Base-by-base conservation (phyloP, 1,284 basidiomycete genomes). In the Meira miltonrushii region DNA sequence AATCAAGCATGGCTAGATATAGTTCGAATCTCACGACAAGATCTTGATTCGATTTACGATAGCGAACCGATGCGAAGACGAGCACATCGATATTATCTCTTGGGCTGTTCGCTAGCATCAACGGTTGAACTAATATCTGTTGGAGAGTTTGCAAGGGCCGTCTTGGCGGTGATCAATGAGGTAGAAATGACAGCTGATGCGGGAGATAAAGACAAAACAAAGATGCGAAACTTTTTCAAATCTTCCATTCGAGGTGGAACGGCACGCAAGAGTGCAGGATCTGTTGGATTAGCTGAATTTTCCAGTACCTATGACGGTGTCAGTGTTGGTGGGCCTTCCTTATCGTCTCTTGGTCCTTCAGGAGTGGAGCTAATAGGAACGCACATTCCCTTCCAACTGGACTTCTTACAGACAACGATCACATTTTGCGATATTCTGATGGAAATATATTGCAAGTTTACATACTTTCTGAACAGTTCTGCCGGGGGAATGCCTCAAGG, bases 401-500 rank as follows among this genome's bases (percentile, higher is more conserved):
- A 73, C 58, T 73, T 67, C 23, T 66, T 63, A 25, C 69, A 72
- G 49, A 65, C 62, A 1, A 71, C 69, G 52, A 64, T 71, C 25
- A 69, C 71, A 1, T 61, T 73, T 7, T 69, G 67, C 52, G 71
- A 73, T 46, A 65, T 72, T 40, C 53, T 73, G 11, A 56, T 55
- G 13, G 71, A 73, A 54, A 43, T 72, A 2, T 73, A 73, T 57
- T 60, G 69, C 64, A 66, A 68, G 55, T 56, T 69, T 60, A 58
- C 68, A 19, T 62, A 59, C 19, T 68, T 68, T 39, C 38, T 68
- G 1, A 33, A 33, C 8, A 33, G 8, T 33, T 33, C 28, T 8
- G 28, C 8, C 8, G 28, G 28, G 8, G 28, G 28, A 8, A 33
- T 33, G 28, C 28, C 28, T 33, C 28, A 33, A 33, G 57, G 61